These are phyloP conservation scores for Monosporozyma siamensis DNA, from an alignment of 805 yeast species.

Conservation along the genomic window DNA sequence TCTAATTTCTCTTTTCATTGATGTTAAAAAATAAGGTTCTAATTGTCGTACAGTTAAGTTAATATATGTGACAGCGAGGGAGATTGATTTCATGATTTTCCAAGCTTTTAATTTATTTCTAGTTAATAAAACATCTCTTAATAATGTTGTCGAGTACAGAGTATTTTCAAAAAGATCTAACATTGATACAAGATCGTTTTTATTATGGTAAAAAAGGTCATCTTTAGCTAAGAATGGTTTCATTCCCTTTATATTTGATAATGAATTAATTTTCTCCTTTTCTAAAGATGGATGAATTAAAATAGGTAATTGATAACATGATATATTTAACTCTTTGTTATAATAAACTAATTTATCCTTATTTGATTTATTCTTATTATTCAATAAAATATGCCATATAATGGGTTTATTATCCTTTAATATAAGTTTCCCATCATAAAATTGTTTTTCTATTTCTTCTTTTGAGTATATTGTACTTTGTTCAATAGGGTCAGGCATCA, in stretches of 20 bases:
- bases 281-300: not conserved
- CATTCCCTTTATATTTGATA: constrained; percentile 6
- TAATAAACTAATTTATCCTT: constrained; percentile 43
- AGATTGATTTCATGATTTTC: not conserved
- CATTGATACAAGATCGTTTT: constrained; percentile 38
- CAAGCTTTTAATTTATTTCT: constrained; percentile 2
- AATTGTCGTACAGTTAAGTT: not conserved
- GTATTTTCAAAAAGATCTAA: constrained; percentile 1
- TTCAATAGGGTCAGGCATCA: not conserved
- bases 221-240: constrained; percentile 27
- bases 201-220: constrained; percentile 47
- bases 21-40: not conserved
- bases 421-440: constrained; percentile 1
- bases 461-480: not conserved
- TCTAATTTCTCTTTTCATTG: constrained; percentile 2
- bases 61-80: not conserved
- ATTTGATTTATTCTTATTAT: constrained; percentile 18
- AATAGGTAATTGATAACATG: constrained; percentile 29
- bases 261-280: constrained; percentile 7
- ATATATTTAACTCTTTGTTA: constrained; percentile 49
- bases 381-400: constrained; percentile 18
- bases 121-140: not conserved
- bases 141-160: not conserved
- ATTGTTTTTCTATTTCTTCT: constrained; percentile 2
- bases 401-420: not conserved